Evolutionary conservation across 78 protist genomes (phyloP).

Genomic region (Salpingoeca rosetta): DNA sequence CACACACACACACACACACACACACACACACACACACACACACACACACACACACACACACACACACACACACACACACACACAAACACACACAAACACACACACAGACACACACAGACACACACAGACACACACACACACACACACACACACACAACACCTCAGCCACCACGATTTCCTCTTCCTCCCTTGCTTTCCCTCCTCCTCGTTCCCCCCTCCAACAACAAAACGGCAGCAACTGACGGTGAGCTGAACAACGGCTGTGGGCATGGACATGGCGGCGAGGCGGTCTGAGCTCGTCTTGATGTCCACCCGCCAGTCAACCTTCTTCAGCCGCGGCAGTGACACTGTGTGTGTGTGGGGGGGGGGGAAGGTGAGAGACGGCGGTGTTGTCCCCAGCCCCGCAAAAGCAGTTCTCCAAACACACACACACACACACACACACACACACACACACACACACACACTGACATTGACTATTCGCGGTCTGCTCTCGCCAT

Average conservation of each 20-base stretch:
- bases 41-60: too few relatives aligned
- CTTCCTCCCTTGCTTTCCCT: background rate
- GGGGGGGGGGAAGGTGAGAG: background rate
- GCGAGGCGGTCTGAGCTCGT: slow-evolving; percentile 36
- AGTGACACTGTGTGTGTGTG: slow-evolving; percentile 11
- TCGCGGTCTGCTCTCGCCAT: background rate
- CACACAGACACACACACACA: too few relatives aligned
- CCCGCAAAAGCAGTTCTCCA: background rate
- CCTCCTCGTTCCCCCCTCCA: background rate
- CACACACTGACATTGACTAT: background rate
- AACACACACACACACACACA: background rate
- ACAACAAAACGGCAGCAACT: background rate
- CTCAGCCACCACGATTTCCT: background rate
- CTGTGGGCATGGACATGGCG: slow-evolving; percentile 52
- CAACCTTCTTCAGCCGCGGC: slow-evolving; percentile 36
- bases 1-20: too few relatives aligned
- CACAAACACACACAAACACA: background rate
- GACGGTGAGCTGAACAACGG: slow-evolving; percentile 45
- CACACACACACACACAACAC: too few relatives aligned
- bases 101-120: too few relatives aligned
- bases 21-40: too few relatives aligned
- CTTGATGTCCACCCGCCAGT: slow-evolving; percentile 65
- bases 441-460: too few relatives aligned
- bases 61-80: too few relatives aligned
- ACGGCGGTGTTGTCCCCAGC: background rate